Base-by-base conservation (phyloP, 805 yeast species). In the Candida saitoana region DNA sequence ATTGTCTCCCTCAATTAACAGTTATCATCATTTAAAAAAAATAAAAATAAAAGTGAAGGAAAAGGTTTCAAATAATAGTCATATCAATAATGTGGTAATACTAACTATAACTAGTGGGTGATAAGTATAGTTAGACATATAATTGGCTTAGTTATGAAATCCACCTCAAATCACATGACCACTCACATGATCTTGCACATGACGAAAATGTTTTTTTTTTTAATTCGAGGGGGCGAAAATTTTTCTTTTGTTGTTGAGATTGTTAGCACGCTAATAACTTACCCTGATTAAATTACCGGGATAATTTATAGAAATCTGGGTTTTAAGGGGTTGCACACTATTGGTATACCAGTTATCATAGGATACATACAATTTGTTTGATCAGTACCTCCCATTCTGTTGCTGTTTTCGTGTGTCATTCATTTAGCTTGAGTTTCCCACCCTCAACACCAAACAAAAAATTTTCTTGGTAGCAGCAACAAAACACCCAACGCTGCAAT, bases 211-310 rank as follows among this genome's bases (percentile, higher is more conserved):
- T 34, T 34, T 34, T 34, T 36, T 36, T 22, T n/a, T 24, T 24
- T 6, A 14, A 25, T 22, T 16, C 18, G 38, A 30, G 38, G 38
- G 38, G 32, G 38, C 37, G 31, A 36, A 36, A 36, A 36, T 36
- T 36, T 36, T 36, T 36, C 38, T 29, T 29, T 29, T 29, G 32
- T 29, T 29, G 32, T 29, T 29, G 32, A 29, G 32, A 29, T 22
- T 22, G 9, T 6, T 22, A 7, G 9, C 9, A 22, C 9, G 25
- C 9, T 7, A 22, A 22, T 22, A 22, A 7, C 25, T 22, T 22
- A 22, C 9, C n/a, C n/a, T n/a, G n/a, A n/a, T n/a, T n/a, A n/a
- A n/a, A n/a, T n/a, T n/a, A n/a, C n/a, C n/a, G 25, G 25, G 25
- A 22, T 22, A 22, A 7, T 22, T 22, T 22, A 22, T 22, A 7